Percentiles rank a stretch among this genome's conserved stretches.
phyloP scores from a whole-genome alignment of 2,329 filamentous ascomycete species.

The Aureobasidium namibiae region DNA sequence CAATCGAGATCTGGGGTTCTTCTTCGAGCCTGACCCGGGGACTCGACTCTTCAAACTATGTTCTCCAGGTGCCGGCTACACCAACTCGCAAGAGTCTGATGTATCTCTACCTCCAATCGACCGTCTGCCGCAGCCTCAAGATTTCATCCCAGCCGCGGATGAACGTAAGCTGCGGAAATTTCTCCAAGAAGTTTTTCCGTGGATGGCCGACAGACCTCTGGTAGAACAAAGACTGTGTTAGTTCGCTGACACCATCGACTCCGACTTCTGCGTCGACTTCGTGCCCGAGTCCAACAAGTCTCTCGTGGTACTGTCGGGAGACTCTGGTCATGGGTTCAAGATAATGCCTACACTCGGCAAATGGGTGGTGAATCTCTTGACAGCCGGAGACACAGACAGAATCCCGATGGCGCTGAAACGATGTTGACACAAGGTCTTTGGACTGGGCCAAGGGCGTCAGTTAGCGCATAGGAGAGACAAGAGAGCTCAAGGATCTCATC shows the following conservation, averaged over 20 bases:
- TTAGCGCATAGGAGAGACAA: constrained; percentile 37
- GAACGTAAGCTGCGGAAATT: constrained; percentile 45
- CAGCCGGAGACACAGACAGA: constrained; percentile 36
- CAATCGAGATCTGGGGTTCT: constrained; percentile 41
- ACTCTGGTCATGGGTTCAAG: constrained; percentile 56
- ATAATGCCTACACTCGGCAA: constrained; percentile 52
- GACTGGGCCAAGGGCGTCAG: constrained; percentile 39
- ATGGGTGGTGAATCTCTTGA: constrained; percentile 44
- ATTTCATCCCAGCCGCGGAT: constrained; percentile 46
- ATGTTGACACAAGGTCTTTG: constrained; percentile 20
- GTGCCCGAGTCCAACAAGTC: constrained; percentile 42
- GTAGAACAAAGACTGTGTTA: constrained; percentile 51
- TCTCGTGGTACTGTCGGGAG: constrained; percentile 46
- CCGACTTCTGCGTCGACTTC: constrained; percentile 53
- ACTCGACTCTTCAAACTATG: constrained; percentile 54
- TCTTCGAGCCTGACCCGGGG: constrained; percentile 54
- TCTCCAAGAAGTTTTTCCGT: constrained; percentile 44
- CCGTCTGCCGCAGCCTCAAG: constrained; percentile 32
- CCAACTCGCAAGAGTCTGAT: constrained; percentile 40
- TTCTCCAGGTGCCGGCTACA: constrained; percentile 49
- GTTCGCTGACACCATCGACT: constrained; percentile 54
- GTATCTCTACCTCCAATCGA: constrained; percentile 37
- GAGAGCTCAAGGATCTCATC: constrained; percentile 18
- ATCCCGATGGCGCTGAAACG: constrained; percentile 47
- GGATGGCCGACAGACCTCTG: constrained; percentile 46